phyloP scores from a whole-genome alignment of 2,329 filamentous ascomycete genomes.

The Botrytis hyacinthi region DNA sequence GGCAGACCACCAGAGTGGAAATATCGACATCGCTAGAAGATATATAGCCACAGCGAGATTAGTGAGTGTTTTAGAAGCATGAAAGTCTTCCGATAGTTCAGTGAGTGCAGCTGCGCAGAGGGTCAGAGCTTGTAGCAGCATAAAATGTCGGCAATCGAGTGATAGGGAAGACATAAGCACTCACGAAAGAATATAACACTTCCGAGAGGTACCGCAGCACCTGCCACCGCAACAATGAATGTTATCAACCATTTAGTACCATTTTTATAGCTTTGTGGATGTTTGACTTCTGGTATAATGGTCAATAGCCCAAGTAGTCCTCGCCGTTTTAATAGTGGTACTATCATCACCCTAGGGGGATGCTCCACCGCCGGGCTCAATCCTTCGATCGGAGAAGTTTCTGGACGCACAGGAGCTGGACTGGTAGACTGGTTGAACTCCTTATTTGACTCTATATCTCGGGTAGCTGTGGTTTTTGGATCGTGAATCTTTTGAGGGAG shows the following conservation, averaged over 20 bases:
- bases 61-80: slow-evolving; percentile 62
- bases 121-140: not conserved
- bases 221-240: slow-evolving; percentile 71
- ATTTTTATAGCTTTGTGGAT: slow-evolving; percentile 69
- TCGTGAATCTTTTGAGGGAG: not conserved
- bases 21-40: slow-evolving; percentile 80
- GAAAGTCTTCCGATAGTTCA: slow-evolving; percentile 60
- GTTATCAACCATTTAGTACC: slow-evolving; percentile 85
- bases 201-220: slow-evolving; percentile 76
- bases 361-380: not conserved
- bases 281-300: slow-evolving; percentile 74
- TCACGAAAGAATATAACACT: slow-evolving; percentile 80
- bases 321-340: slow-evolving; percentile 55
- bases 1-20: slow-evolving; percentile 78
- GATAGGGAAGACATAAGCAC: slow-evolving; percentile 37
- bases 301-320: slow-evolving; percentile 71
- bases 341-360: not conserved
- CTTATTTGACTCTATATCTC: not conserved
- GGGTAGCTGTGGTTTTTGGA: not conserved
- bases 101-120: slow-evolving; percentile 59
- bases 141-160: not conserved
- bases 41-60: slow-evolving; percentile 78
- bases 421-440: not conserved
- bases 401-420: not conserved
- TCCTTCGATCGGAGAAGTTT: not conserved